These are phyloP conservation scores for Leptodontidium sp. DNA, from an alignment of 2,329 filamentous ascomycete species.

Conservation along the genomic window DNA sequence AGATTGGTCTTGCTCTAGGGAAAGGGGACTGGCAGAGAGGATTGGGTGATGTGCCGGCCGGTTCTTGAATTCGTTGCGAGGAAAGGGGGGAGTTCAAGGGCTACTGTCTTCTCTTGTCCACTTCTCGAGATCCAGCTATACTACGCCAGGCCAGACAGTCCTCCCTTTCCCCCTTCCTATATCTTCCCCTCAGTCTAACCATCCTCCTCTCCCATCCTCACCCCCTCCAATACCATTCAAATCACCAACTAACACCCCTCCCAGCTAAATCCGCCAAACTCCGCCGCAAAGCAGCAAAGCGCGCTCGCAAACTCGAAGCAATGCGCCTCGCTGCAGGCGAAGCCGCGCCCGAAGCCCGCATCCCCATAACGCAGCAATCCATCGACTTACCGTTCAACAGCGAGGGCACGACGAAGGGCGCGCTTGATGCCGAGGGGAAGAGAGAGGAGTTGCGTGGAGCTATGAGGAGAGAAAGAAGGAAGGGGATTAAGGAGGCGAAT, in stretches of 20 bases:
- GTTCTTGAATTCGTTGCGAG: not conserved
- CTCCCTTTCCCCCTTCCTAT: not conserved
- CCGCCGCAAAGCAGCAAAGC: constrained; percentile 74
- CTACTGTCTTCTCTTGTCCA: not conserved
- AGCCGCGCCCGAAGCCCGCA: constrained; percentile 69
- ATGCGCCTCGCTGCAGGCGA: constrained; percentile 69
- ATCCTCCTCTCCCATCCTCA: too few species aligned
- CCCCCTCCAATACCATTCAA: not conserved
- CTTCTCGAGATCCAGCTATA: not conserved
- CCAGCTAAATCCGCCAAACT: constrained; percentile 87
- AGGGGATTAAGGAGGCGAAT: constrained; percentile 83
- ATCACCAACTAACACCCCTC: constrained; percentile 6
- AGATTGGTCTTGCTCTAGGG: not conserved
- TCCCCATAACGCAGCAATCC: constrained; percentile 80
- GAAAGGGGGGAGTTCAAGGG: too few species aligned
- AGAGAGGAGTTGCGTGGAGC: constrained; percentile 72
- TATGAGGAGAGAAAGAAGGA: constrained; percentile 78
- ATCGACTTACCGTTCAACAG: constrained; percentile 70
- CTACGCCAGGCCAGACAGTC: not conserved
- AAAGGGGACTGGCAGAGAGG: not conserved
- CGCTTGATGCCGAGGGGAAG: constrained; percentile 55
- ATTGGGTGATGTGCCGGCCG: not conserved
- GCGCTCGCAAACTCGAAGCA: constrained; percentile 63
- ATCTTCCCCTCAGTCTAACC: not conserved
- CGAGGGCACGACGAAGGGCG: constrained; percentile 48